Base-by-base conservation (phyloP, 1,139 yeast species). In the Taphrina deformans region DNA sequence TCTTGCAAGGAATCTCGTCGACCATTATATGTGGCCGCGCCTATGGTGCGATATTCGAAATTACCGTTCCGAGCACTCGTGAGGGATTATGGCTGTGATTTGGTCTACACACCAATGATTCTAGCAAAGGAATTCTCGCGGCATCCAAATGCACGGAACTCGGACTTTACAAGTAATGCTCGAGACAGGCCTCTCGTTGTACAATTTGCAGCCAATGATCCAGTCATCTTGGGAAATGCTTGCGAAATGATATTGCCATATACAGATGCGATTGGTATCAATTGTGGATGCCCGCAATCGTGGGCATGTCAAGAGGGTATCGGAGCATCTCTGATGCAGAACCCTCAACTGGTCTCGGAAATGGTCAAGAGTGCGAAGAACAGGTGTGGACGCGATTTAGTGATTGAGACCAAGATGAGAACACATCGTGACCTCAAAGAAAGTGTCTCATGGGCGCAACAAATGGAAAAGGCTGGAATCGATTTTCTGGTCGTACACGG, bases 201-300 rank as follows among this genome's bases (percentile, higher is more conserved):
- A 0, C 99, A 93, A 76, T 90, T 93, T 29, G 99, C 99, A 1
- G 88, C 89, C 24, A 90, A 89, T 72, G 93, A 91, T 73, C 88
- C 87, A 3, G 83, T 85, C n/a, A 98, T 93, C 74, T 77, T 93
- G 65, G 75, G 88, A 45, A 82, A 93, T 67, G 92, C 95, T 72
- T 91, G 89, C 1, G 90, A 87, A 65, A 85, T 93, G 91, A 85
- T 92, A n/a, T 83, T 83, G 68, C 96, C 96, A 0, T 89, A 84
- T 73, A 93, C 90, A 52, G 97, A 93, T 76, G 99, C 96, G 0
- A 86, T 93, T 35, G 97, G 99, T 0, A 80, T 93, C 66, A 95
- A 93, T 78, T 93, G 99, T 77, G 99, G 99, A 0, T 93, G 99
- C 76, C 99, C 99, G 0, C 91, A 93, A 62, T 88, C 87, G 69